Percentiles rank a stretch among this genome's conserved stretches.
Conservation (phyloP, 2,329 filamentous ascomycete genomes). For the Talaromyces islandicus region DNA sequence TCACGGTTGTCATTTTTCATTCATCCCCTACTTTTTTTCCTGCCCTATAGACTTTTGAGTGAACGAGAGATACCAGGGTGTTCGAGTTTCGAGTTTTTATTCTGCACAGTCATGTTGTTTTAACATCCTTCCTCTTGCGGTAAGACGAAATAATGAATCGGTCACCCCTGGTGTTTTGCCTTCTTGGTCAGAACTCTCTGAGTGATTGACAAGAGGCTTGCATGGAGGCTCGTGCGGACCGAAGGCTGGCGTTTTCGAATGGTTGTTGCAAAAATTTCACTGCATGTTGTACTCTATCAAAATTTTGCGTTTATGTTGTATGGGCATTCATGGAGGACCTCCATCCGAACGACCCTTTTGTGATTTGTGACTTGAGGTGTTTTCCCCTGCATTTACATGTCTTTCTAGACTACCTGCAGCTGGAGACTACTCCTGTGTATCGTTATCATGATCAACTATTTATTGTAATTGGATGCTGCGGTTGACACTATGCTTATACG, state of each 20-base stretch:
- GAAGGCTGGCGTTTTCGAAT: slow-evolving; percentile 6
- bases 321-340: background rate
- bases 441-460: background rate
- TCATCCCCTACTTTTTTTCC: slow-evolving; percentile 20
- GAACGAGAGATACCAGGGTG: slow-evolving; percentile 37
- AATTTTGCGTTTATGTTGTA: background rate
- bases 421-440: background rate
- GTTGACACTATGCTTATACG: background rate
- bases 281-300: slow-evolving; percentile 9
- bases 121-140: background rate
- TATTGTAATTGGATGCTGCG: background rate
- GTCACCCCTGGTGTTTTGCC: background rate
- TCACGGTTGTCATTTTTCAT: slow-evolving; percentile 16
- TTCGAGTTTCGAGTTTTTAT: slow-evolving; percentile 24
- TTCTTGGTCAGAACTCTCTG: background rate
- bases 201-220: background rate
- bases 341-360: background rate
- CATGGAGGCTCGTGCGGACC: background rate
- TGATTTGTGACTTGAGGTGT: background rate
- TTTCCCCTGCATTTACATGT: background rate
- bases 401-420: background rate
- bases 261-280: slow-evolving; percentile 3
- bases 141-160: slow-evolving; percentile 8
- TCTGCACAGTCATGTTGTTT: slow-evolving; percentile 7
- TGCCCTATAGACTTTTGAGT: slow-evolving; percentile 30